Base-by-base conservation (phyloP, 192 early-diverging fungal species). In the Paraglomus occultum region DNA sequence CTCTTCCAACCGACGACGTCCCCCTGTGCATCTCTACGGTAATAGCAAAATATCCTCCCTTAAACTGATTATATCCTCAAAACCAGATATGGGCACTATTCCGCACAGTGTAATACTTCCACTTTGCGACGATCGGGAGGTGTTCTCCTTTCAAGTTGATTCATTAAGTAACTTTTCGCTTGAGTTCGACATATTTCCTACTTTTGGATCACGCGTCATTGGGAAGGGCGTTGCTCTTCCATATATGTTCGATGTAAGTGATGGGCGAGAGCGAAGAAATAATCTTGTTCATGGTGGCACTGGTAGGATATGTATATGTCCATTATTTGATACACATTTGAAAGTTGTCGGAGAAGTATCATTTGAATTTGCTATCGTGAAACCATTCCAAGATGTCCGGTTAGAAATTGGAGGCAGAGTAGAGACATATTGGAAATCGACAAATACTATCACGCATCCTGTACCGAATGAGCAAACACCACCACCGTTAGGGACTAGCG, bases 391-490 rank as follows among this genome's bases (percentile, higher is more conserved):
- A 52, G 95, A 94, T 51, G 88, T 91, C 1, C 84, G 89, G 48
- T 80, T 99, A 68, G 89, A 91, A 77, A 96, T 98, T 74, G 97
- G 95, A 17, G 97, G 97, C 18, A 90, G 90, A 46, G 91, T 98
- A 18, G 95, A 96, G 73, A 99, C 97, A 0, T 99, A 99, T 77
- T 99, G 97, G 97, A 99, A 98, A 82, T 91, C 94, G 6, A 96
- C 94, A 9, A 91, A 92, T 71, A 89, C 93, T 17, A 72, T 87
- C 51, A 22, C 57, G 48, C 38, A 71, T 71, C 11, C 79, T 68
- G 55, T 72, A 68, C 15, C 64, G 58, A n/a, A 53, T 74, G 55
- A 64, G 64, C 71, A 66, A 71, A 63, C 20, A 10, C 54, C 39
- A 10, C 39, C 58, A 46, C 22, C 45, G 1, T 71, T 38, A 17